Percentiles rank a stretch among this genome's conserved stretches.
phyloP scores from a whole-genome alignment of 306 rosid genomes.

The Glycyrrhiza uralensis region DNA sequence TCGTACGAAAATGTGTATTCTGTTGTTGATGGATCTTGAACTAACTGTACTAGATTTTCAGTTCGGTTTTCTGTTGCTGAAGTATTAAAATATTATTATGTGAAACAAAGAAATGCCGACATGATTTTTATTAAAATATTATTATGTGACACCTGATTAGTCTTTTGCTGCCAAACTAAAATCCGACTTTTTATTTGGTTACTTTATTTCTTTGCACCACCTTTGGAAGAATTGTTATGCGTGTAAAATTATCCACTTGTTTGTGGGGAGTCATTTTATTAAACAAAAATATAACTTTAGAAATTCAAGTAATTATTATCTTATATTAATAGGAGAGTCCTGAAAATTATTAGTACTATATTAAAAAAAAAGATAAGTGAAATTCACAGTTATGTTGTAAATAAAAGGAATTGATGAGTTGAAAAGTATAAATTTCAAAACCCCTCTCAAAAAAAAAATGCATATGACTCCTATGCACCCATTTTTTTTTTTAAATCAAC shows the following conservation, averaged over 20 bases:
- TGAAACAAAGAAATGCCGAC: not conserved
- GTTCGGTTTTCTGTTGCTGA: not conserved
- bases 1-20: not conserved
- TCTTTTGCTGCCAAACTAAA: not conserved
- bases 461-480: too few species aligned
- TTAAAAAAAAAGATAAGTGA: too few species aligned
- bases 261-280: not conserved
- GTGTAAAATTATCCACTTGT: not conserved
- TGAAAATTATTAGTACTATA: too few species aligned
- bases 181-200: not conserved
- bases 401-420: too few species aligned
- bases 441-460: too few species aligned
- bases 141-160: not conserved
- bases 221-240: not conserved
- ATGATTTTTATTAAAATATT: constrained; percentile 11
- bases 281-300: too few species aligned
- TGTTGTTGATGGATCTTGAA: constrained; percentile 1
- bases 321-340: too few species aligned
- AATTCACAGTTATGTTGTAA: too few species aligned
- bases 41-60: constrained; percentile 7
- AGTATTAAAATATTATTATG: constrained; percentile 6
- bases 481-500: too few species aligned
- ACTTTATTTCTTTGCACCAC: not conserved
- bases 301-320: too few species aligned
- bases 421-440: too few species aligned